Evolutionary conservation across 495 filamentous ascomycete species (phyloP), one percentile per base, ranked within the genome.

Genomic region (Talaromyces nanjingensis): DNA sequence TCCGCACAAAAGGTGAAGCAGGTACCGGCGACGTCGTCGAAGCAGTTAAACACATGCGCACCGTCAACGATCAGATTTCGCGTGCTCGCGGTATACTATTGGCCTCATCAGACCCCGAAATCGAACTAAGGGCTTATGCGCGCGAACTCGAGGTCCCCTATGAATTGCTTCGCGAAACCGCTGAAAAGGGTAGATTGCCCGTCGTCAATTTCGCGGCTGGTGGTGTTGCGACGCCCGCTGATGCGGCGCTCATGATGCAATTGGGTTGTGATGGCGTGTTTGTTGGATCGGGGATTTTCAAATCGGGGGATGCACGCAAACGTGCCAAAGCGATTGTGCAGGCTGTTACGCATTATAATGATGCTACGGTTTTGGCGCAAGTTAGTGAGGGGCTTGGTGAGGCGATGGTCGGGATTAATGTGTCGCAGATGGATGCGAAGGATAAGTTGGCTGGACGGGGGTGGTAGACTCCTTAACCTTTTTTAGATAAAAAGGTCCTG

Each of bases 151-250:
- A 87, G 24, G 85, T 80, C 24, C 85, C 91, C 22, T 91, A 84
- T 65, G 87, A 86, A 37, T 78, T 98, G 60, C 83, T 98, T 8
- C 89, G 89, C 76, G 84, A 96, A 78, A 91, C 89, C 8, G 94
- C 92, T 1, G 84, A 90, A 82, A 82, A 96, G 66, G 90, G 90
- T 60, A 84, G 94, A 65, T 81, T 98, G 65, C 94, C 94, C 0
- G 94, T 98, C 1, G 94, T 98, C 55, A 98, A 98, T 84, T 98
- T 98, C 69, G 94, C 94, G 3, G 94, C 94, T n/a, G 94, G 94
- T 18, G 94, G 94, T 60, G 87, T 98, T 42, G 94, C 94, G 12
- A 98, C 94, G 11, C 94, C 94, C 1, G 94, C 94, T 3, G 94
- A 98, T 80, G 94, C 94, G 14, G 94, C 94, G 33, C 81, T 98